A percentile compares a stretch with the other conserved stretches of the same genome.
phyloP scores from a whole-genome alignment of 106 monocot species.

The Narthecium ossifragum region DNA sequence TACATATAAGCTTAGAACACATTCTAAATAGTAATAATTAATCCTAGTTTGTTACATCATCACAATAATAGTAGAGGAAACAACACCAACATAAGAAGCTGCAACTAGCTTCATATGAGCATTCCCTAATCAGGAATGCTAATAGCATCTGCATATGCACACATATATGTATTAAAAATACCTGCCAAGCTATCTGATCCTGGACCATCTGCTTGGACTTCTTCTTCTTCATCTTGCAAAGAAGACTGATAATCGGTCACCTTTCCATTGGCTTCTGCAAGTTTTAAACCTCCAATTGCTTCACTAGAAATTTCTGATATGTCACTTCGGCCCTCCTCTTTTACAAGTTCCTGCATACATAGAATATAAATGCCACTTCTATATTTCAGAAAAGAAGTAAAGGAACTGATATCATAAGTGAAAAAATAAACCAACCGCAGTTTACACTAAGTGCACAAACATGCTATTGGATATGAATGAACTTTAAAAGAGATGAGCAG shows the following conservation, averaged over 20 bases:
- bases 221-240: slow-evolving; percentile 35
- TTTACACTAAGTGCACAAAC: no score
- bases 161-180: neutral
- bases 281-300: slow-evolving; percentile 2
- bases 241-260: slow-evolving; percentile 3
- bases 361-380: no score
- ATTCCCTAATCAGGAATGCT: neutral
- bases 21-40: neutral
- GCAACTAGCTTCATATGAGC: neutral
- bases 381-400: no score
- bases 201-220: slow-evolving; percentile 23
- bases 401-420: no score
- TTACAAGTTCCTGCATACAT: no score
- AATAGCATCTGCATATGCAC: neutral
- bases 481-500: no score
- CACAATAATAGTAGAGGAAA: neutral
- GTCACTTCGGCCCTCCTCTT: no score
- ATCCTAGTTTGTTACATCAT: neutral
- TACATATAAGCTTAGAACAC: no score
- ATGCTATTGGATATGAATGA: no score
- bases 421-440: no score
- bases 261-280: slow-evolving; percentile 15
- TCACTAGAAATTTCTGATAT: neutral
- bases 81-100: neutral
- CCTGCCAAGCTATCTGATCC: slow-evolving; percentile 26